Base-by-base conservation (phyloP, 192 early-diverging fungal species). In the Haplosporangium gracile region DNA sequence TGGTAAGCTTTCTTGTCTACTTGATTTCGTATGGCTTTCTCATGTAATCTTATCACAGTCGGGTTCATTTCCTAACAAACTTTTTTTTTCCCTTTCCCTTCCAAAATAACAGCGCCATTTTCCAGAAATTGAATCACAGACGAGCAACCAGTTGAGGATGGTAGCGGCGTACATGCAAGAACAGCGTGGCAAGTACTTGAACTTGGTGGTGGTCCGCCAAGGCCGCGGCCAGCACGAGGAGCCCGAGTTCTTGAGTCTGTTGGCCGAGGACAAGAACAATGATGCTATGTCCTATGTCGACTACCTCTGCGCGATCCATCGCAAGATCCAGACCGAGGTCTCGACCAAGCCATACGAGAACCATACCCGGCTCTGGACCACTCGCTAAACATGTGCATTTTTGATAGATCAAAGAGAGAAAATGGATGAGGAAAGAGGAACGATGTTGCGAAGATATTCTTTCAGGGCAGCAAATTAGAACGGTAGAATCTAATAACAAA, bases 281-380 rank as follows among this genome's bases (percentile, higher is more conserved):
- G 97, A 96, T 68, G 92, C 93, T 72, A 94, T 97, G 95, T 94
- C 93, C 16, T 99, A 99, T 88, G 97, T 99, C 10, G 98, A 99
- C 80, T 98, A 94, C 78, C 86, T 99, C 36, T 96, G 95, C 68
- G 86, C 92, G 34, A 93, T 99, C 75, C 98, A 99, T 88, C 91
- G 95, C 82, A 95, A 94, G 87, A 96, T 97, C 80, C 95, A 96
- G 87, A 91, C 88, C 18, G 96, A 96, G 82, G 93, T 92, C 76
- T 92, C 84, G 0, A 24, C 71, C 39, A 32, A 43, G 53, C 53
- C 74, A 8, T 53, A 65, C n/a, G 75, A 82, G 53, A 60, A 63
- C n/a, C 42, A 32, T 36, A 76, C 76, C 22, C 39, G 57, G 3
- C 26, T 77, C 40, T 83, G 82, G 75, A 74, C 70, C 18, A 34